Conservation (phyloP, 805 yeast species). For the Candida nonsorbophila region DNA sequence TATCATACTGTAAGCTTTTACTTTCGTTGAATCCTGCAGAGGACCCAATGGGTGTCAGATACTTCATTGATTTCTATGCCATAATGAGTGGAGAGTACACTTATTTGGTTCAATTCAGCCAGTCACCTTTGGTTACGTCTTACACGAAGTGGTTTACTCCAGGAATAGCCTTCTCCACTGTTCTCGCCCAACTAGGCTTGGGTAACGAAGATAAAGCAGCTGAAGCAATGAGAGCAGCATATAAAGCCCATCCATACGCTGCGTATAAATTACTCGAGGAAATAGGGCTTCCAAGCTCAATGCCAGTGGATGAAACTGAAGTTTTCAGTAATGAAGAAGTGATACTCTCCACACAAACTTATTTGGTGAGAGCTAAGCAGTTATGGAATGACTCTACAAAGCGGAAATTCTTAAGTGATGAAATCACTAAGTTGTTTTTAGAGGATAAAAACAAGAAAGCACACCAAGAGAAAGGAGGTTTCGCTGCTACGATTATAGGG, state of each 20-base stretch:
- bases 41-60: slow-evolving; percentile 82
- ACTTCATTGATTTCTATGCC: slow-evolving; percentile 77
- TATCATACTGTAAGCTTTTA: slow-evolving; percentile 66
- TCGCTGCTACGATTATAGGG: slow-evolving; percentile 10
- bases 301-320: slow-evolving; percentile 16
- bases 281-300: slow-evolving; percentile 29
- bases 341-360: slow-evolving; percentile 49
- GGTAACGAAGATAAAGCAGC: slow-evolving; percentile 42
- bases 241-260: slow-evolving; percentile 51
- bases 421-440: slow-evolving; percentile 23
- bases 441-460: slow-evolving; percentile 1
- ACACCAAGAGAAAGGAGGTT: slow-evolving; percentile 1
- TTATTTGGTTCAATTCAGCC: slow-evolving; percentile 53
- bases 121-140: slow-evolving; percentile 51
- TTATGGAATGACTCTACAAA: slow-evolving; percentile 50
- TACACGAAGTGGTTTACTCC: slow-evolving; percentile 70
- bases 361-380: slow-evolving; percentile 48
- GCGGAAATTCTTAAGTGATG: slow-evolving; percentile 43
- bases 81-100: slow-evolving; percentile 58
- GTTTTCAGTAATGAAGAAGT: slow-evolving; percentile 20
- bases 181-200: slow-evolving; percentile 52
- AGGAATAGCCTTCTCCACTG: slow-evolving; percentile 61
- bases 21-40: slow-evolving; percentile 68
- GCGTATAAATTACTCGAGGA: slow-evolving; percentile 45
- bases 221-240: slow-evolving; percentile 45